phyloP scores from a whole-genome alignment of 202 grass and related monocot genomes.

The Schoenoplectus triqueter region DNA sequence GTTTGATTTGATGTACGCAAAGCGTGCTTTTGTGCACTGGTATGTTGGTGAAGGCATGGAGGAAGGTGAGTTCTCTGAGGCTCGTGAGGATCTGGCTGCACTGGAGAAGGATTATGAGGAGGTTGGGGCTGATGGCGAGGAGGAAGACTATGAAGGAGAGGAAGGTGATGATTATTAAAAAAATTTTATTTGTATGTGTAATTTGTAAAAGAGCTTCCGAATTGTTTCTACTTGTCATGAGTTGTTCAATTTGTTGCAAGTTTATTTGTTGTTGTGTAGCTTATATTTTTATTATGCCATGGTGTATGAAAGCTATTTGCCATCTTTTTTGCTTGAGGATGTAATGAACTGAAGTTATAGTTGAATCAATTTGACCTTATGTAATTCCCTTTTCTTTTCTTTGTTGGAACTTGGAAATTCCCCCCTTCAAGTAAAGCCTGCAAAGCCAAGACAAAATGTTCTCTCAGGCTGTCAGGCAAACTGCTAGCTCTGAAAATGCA shows the following conservation, averaged over 20 bases:
- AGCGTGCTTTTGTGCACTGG: slow-evolving; percentile 52
- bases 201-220: slow-evolving; percentile 19
- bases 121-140: slow-evolving; percentile 38
- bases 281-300: slow-evolving; percentile 28
- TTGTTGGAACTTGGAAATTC: not conserved
- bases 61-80: slow-evolving; percentile 54
- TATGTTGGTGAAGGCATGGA: slow-evolving; percentile 55
- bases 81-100: slow-evolving; percentile 49
- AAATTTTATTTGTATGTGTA: slow-evolving; percentile 22
- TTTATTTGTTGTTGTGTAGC: slow-evolving; percentile 36
- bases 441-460: not conserved
- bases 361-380: slow-evolving; percentile 35
- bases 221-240: slow-evolving; percentile 30
- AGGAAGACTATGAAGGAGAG: slow-evolving; percentile 40
- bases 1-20: slow-evolving; percentile 53
- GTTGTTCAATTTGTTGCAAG: slow-evolving; percentile 33
- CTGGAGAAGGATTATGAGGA: slow-evolving; percentile 57
- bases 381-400: slow-evolving; percentile 8
- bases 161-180: slow-evolving; percentile 51
- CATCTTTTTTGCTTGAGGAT: slow-evolving; percentile 34
- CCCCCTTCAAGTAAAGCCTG: not conserved
- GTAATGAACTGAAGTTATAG: slow-evolving; percentile 41
- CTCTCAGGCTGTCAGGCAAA: not conserved
- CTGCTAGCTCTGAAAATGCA: not conserved
- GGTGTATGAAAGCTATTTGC: slow-evolving; percentile 34